Base-by-base conservation (phyloP, 768 basidiomycete species). In the Termitomyces sp. region DNA sequence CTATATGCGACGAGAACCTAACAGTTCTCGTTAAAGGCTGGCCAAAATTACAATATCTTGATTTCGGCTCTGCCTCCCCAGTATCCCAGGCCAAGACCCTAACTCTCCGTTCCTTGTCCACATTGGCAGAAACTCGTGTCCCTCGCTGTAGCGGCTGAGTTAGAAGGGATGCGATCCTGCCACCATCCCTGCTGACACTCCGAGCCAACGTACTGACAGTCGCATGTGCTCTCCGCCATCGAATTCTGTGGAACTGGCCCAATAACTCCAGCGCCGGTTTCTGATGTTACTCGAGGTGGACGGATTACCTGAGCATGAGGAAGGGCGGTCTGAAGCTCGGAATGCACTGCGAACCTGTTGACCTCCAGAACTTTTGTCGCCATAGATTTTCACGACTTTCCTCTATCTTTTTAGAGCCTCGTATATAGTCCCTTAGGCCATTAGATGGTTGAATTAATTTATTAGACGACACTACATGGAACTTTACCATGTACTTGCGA, bases 41-140 rank as follows among this genome's bases (percentile, higher is more conserved):
- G 82, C 81, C 80, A 16, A 57, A 64, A 40, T 71, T 83, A 6
- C 65, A 71, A 9, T 68, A 72, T 46, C 74, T 83, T 33, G 74
- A 81, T 56, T 56, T 83, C 12, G 78, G 79, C 1, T 63, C 66
- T 2, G 42, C 52, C 63, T 4, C 65, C 65, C 24, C 69, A 13
- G 68, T 52, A 20, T 58, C 42, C 7, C 26, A 44, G 33, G 55
- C 59, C 46, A 57, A 51, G n/a, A 63, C 65, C 16, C 63, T 72
- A 32, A 74, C 74, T 0, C 57, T 67, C 0, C 68, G 62, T 20
- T 68, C 70, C 8, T 64, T 79, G 42, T 47, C 55, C 8, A 53
- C 60, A 4, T 61, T 75, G 49, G 68, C 76, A 16, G 55, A 64
- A 65, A 8, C 69, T 79, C 10, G 36, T 62, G 9, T 71, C 56